Percentiles rank a stretch among this genome's conserved stretches.
Conservation (phyloP, 2,329 filamentous ascomycete genomes). For the Mariannaea elegans region DNA sequence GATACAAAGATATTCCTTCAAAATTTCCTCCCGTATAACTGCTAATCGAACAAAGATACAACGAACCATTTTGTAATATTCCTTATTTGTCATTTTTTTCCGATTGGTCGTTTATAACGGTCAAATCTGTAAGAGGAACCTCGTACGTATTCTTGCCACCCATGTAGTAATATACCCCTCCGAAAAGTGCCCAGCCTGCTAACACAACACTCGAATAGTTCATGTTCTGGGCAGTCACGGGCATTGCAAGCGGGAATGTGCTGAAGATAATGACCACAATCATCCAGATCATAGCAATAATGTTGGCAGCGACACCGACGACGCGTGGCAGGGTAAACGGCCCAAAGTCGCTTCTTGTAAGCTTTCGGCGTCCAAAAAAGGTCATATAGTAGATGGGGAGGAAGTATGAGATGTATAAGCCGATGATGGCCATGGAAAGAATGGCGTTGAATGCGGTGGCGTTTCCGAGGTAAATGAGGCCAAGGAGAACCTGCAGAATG, state of each 20-base stretch:
- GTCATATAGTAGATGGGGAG: conserved; percentile 50
- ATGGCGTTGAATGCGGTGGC: conserved; percentile 52
- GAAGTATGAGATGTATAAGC: conserved; percentile 54
- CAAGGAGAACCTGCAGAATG: conserved; percentile 42
- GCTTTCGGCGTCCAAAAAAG: conserved; percentile 44
- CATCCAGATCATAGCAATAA: conserved; percentile 54
- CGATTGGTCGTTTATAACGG: background rate
- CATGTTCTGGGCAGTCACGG: conserved; percentile 54
- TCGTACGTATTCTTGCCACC: conserved; percentile 39
- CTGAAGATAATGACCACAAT: conserved; percentile 55
- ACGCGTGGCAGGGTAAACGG: conserved; percentile 43
- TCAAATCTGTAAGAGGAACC: conserved; percentile 30
- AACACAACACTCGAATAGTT: conserved; percentile 57
- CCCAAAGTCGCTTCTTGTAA: conserved; percentile 28
- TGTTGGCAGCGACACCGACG: conserved; percentile 49
- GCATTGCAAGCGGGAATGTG: conserved; percentile 53
- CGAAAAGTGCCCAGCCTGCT: conserved; percentile 49
- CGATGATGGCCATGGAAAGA: conserved; percentile 52
- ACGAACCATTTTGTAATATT: too few relatives aligned
- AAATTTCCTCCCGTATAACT: too few relatives aligned
- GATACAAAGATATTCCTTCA: too few relatives aligned
- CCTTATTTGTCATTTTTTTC: background rate
- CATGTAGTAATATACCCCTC: conserved; percentile 44
- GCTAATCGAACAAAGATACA: background rate
- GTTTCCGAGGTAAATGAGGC: conserved; percentile 53